phyloP scores from a whole-genome alignment of 2,329 filamentous ascomycete species.

The Penicillium sp. region DNA sequence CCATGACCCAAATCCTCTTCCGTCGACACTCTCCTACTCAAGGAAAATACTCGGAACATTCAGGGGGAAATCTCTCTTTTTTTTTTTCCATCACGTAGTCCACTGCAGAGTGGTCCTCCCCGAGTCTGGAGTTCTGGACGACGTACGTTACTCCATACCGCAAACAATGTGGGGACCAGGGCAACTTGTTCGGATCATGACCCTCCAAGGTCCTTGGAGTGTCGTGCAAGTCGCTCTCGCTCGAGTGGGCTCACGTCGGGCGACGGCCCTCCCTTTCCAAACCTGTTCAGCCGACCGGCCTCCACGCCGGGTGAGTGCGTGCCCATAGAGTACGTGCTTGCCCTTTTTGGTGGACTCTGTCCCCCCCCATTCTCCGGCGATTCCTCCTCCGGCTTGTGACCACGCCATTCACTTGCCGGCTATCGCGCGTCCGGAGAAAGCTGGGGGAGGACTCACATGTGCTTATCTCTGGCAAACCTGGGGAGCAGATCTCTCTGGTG shows the following conservation, averaged over 20 bases:
- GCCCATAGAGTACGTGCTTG: too few species aligned
- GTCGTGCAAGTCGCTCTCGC: conserved; percentile 14
- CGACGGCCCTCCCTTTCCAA: conserved; percentile 12
- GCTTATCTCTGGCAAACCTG: conserved; percentile 1
- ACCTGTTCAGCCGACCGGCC: neutral
- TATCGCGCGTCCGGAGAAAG: conserved; percentile 20
- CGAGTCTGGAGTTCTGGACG: neutral
- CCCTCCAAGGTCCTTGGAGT: conserved; percentile 13
- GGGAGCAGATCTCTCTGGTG: too few species aligned
- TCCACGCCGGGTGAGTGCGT: too few species aligned
- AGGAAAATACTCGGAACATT: too few species aligned
- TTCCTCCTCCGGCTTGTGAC: neutral
- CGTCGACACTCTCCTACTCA: too few species aligned
- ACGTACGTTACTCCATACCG: conserved; percentile 2
- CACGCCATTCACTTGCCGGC: conserved; percentile 8
- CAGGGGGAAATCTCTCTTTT: too few species aligned
- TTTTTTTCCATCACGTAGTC: too few species aligned
- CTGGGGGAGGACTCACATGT: conserved; percentile 1
- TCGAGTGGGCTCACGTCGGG: conserved; percentile 17
- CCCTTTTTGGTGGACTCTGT: too few species aligned
- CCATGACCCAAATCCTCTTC: too few species aligned
- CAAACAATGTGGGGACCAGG: conserved; percentile 15
- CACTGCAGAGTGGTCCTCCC: too few species aligned
- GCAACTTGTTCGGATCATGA: conserved; percentile 8
- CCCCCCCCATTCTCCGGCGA: neutral